Conservation (phyloP, 805 yeast genomes). For the Candida easanensis region DNA sequence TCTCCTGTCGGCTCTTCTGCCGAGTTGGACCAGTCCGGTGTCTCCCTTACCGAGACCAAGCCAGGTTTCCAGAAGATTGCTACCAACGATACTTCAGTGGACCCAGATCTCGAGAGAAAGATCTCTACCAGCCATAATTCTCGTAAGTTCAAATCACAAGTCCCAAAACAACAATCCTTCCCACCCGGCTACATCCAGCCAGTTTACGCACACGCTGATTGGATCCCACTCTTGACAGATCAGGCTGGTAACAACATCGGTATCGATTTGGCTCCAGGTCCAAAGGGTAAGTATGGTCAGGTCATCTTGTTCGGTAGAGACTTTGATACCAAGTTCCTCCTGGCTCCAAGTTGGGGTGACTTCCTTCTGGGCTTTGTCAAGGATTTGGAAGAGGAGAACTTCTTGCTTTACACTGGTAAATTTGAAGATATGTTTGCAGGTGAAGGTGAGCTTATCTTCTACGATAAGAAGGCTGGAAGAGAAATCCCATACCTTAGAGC, state of each 20-base stretch:
- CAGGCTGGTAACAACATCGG: conserved; percentile 90
- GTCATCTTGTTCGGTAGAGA: conserved; percentile 92
- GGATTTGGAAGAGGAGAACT: conserved; percentile 83
- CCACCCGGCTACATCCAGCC: conserved; percentile 76
- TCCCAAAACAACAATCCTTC: conserved; percentile 60
- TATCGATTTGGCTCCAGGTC: conserved; percentile 81
- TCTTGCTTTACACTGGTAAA: conserved; percentile 60
- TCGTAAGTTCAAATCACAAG: conserved; percentile 37
- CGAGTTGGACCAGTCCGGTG: conserved; percentile 16
- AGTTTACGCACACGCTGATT: conserved; percentile 81
- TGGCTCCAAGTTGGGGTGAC: conserved; percentile 88
- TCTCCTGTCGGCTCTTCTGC: conserved; percentile 28
- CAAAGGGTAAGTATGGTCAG: conserved; percentile 82
- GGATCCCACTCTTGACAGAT: conserved; percentile 93
- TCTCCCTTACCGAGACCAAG: conserved; percentile 26
- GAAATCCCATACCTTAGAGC: conserved; percentile 42
- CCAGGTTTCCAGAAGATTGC: conserved; percentile 27
- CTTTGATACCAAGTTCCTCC: conserved; percentile 81
- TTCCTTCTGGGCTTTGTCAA: conserved; percentile 80
- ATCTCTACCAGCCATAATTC: conserved; percentile 18
- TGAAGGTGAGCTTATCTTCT: conserved; percentile 70
- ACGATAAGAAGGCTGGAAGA: conserved; percentile 54
- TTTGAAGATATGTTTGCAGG: conserved; percentile 67
- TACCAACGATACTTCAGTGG: conserved; percentile 10
- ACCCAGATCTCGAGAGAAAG: conserved; percentile 24